Percentiles rank a stretch among this genome's conserved stretches.
phyloP scores from a whole-genome alignment of 345 rosid genomes.

The Eucalyptus regnans region DNA sequence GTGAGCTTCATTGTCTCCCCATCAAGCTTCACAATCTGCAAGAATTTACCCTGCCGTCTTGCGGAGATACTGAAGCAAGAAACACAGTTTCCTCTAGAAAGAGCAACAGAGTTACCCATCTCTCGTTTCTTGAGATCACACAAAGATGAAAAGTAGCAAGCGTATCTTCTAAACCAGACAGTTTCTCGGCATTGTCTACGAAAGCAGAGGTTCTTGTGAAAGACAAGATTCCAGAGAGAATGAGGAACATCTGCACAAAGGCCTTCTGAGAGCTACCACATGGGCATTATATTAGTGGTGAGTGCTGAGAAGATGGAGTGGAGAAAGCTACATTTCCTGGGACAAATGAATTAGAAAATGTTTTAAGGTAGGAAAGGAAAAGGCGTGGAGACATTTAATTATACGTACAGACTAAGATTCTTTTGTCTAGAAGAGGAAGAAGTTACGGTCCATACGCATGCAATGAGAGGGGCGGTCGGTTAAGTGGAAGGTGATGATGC shows the following conservation, averaged over 20 bases:
- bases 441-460: constrained; percentile 6
- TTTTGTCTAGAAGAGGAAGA: not conserved
- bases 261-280: not conserved
- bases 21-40: constrained; percentile 22
- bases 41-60: not conserved
- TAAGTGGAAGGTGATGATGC: constrained; percentile 5
- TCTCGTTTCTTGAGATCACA: not conserved
- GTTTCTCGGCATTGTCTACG: not conserved
- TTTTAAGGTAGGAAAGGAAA: not conserved
- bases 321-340: not conserved
- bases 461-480: not conserved
- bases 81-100: not conserved
- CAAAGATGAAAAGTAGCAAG: not conserved
- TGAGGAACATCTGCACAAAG: not conserved
- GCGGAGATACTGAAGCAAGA: not conserved
- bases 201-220: not conserved
- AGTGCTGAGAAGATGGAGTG: not conserved
- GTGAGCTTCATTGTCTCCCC: constrained; percentile 9
- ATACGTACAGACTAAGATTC: not conserved
- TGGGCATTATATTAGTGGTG: not conserved
- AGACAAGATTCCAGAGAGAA: not conserved
- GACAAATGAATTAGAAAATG: not conserved
- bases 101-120: constrained; percentile 8
- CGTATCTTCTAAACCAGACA: not conserved
- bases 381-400: not conserved